Evolutionary conservation across 805 yeast genomes (phyloP).

Genomic region (Saccharomycopsis olivae): DNA sequence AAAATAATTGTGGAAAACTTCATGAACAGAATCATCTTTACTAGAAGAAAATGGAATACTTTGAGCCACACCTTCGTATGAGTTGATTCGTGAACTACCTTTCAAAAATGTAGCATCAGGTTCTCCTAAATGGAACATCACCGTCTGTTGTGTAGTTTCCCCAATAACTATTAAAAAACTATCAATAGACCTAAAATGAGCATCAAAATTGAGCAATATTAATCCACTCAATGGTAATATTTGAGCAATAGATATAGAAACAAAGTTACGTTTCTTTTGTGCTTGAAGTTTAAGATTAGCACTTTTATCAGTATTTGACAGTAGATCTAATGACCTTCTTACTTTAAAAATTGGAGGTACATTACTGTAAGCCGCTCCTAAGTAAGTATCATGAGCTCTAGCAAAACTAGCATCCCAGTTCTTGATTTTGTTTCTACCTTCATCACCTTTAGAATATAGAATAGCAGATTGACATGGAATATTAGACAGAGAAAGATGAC

Average conservation of each 20-base stretch:
- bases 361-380: too few species aligned
- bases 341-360: not conserved
- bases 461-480: slow-evolving; percentile 4
- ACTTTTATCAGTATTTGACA: too few species aligned
- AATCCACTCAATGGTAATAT: slow-evolving; percentile 3
- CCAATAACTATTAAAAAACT: slow-evolving; percentile 4
- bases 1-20: slow-evolving; percentile 17
- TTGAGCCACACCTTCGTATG: too few species aligned
- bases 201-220: slow-evolving; percentile 5
- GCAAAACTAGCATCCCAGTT: not conserved
- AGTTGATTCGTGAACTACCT: slow-evolving; percentile 11
- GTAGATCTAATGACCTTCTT: not conserved
- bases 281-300: not conserved
- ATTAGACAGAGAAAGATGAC: not conserved
- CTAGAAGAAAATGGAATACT: too few species aligned
- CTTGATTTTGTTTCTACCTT: not conserved
- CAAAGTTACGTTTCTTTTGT: not conserved
- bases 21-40: not conserved
- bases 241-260: slow-evolving; percentile 1
- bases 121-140: slow-evolving; percentile 10
- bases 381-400: not conserved
- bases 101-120: slow-evolving; percentile 16
- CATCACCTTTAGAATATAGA: not conserved
- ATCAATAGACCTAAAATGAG: not conserved
- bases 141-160: slow-evolving; percentile 14